phyloP scores from a whole-genome alignment of 1,284 basidiomycete species.

The Apiotrichum veenhuisii region DNA sequence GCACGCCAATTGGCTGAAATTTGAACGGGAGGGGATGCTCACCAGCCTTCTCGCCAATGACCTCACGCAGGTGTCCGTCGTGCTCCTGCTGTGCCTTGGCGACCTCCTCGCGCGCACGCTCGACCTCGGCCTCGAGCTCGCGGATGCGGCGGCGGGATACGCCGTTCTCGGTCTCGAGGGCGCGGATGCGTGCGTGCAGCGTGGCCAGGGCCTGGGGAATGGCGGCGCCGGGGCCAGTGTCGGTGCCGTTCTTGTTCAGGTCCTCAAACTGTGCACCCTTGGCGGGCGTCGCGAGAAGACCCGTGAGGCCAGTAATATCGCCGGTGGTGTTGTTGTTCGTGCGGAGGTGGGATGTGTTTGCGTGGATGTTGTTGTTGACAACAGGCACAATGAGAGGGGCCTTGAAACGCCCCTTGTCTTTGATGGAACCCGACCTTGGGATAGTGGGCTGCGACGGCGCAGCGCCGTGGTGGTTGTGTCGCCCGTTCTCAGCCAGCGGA shows the following conservation, averaged over 20 bases:
- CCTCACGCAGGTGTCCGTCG: slow-evolving; percentile 51
- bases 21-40: slow-evolving; percentile 16
- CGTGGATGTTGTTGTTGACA: neutral
- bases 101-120: slow-evolving; percentile 51
- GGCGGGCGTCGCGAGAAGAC: slow-evolving; percentile 45
- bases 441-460: neutral
- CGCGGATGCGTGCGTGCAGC: slow-evolving; percentile 40
- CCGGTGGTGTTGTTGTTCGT: slow-evolving; percentile 9
- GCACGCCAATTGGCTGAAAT: neutral
- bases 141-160: slow-evolving; percentile 69
- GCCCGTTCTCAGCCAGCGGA: slow-evolving; percentile 29
- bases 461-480: slow-evolving; percentile 22
- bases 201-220: slow-evolving; percentile 36
- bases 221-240: slow-evolving; percentile 20
- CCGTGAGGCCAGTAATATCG: slow-evolving; percentile 47
- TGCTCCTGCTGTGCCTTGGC: slow-evolving; percentile 38
- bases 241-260: slow-evolving; percentile 39
- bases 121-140: slow-evolving; percentile 75
- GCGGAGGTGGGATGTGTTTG: neutral
- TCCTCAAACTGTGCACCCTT: slow-evolving; percentile 35
- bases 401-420: neutral
- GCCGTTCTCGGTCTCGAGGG: slow-evolving; percentile 72
- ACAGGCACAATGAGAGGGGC: neutral
- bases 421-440: neutral
- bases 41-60: slow-evolving; percentile 82